Conservation (phyloP, 1,139 yeast species). For the Candida smagusa region DNA sequence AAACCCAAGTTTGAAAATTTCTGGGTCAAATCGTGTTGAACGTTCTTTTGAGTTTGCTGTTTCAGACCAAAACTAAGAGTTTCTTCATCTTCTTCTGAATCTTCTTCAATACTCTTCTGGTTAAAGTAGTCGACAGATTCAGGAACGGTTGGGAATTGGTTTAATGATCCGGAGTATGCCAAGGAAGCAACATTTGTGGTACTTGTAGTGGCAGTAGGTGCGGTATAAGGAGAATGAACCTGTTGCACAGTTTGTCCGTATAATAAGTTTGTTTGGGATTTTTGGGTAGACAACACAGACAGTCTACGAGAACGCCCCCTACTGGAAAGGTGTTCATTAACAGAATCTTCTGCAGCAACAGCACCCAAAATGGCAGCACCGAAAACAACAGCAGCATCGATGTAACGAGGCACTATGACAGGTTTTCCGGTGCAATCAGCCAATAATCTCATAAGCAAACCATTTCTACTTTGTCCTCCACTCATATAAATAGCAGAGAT, state of each 20-base stretch:
- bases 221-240: conserved; percentile 68
- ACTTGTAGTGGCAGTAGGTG: conserved; percentile 66
- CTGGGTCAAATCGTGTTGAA: conserved; percentile 47
- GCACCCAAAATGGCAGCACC: conserved; percentile 96
- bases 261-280: conserved; percentile 28
- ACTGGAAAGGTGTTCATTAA: conserved; percentile 32
- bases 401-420: conserved; percentile 88
- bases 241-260: conserved; percentile 8
- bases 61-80: conserved; percentile 60
- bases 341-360: conserved; percentile 71
- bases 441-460: conserved; percentile 78
- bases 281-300: conserved; percentile 29
- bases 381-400: conserved; percentile 94
- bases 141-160: conserved; percentile 55
- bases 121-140: conserved; percentile 51
- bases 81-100: conserved; percentile 38
- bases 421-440: conserved; percentile 94
- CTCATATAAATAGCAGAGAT: conserved; percentile 80
- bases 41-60: conserved; percentile 28
- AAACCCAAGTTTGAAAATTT: conserved; percentile 34
- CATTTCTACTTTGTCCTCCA: conserved; percentile 96
- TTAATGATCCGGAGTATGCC: conserved; percentile 46
- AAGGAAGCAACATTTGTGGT: conserved; percentile 55
- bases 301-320: conserved; percentile 41
- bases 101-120: conserved; percentile 23